phyloP scores from a whole-genome alignment of 441 rosid genomes.

The Syzygium malaccense region DNA sequence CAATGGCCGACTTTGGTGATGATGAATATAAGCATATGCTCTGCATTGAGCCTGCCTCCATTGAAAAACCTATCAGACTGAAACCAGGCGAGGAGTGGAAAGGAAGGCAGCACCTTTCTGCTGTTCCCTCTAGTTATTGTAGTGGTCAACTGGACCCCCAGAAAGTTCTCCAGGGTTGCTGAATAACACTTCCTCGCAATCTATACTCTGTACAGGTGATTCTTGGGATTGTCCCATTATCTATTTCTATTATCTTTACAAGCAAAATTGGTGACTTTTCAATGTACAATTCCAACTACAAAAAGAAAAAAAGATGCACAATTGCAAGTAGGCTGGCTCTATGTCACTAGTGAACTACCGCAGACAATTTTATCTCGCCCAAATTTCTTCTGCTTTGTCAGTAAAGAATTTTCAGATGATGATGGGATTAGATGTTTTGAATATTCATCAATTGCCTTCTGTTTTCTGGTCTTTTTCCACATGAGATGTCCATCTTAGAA shows the following conservation, averaged over 20 bases:
- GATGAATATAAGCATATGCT: conserved; percentile 16
- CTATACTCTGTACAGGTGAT: not conserved
- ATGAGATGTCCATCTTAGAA: not conserved
- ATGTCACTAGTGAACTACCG: not conserved
- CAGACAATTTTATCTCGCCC: not conserved
- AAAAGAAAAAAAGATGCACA: not conserved
- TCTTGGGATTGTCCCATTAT: not conserved
- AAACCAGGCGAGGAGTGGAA: conserved; percentile 16
- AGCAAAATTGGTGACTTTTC: not conserved
- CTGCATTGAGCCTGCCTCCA: conserved; percentile 11
- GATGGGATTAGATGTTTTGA: not conserved
- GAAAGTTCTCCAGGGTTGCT: conserved; percentile 4
- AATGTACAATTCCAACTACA: not conserved
- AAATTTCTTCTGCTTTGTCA: not conserved
- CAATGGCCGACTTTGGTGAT: conserved; percentile 7
- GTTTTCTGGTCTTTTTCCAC: not conserved
- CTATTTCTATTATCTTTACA: not conserved
- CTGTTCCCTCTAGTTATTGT: conserved; percentile 17
- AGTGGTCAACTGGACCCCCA: conserved; percentile 17
- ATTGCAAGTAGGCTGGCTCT: not conserved
- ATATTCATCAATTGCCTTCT: not conserved
- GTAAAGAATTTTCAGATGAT: not conserved
- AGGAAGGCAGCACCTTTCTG: conserved; percentile 14
- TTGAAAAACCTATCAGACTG: conserved; percentile 12
- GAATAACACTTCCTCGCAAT: not conserved